These are phyloP conservation scores for Trichoderma asperelloides DNA, from an alignment of 495 filamentous ascomycete species.

Conservation along the genomic window DNA sequence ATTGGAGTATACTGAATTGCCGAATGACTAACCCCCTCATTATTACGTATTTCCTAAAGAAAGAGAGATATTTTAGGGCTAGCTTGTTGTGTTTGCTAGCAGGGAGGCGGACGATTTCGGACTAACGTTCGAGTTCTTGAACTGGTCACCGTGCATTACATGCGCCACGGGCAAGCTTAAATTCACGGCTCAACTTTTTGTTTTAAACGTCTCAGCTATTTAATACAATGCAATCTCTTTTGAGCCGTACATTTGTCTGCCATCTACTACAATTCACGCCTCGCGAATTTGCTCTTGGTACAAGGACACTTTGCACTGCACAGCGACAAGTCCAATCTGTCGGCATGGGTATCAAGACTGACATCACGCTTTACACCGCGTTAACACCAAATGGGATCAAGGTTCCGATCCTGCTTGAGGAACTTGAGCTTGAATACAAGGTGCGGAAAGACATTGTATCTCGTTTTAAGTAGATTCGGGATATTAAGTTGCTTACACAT, in stretches of 20 bases:
- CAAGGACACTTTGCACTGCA: neutral
- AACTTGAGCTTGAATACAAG: slow-evolving; percentile 64
- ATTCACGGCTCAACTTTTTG: neutral
- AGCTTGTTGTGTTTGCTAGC: no score
- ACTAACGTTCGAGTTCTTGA: neutral
- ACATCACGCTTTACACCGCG: slow-evolving; percentile 43
- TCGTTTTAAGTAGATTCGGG: neutral
- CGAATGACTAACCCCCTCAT: no score
- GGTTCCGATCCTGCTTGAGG: slow-evolving; percentile 82
- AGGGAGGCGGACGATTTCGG: neutral
- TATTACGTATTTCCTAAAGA: no score
- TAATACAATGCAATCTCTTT: neutral
- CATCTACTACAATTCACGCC: neutral
- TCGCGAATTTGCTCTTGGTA: neutral
- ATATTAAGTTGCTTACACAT: neutral
- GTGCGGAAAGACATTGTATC: slow-evolving; percentile 20
- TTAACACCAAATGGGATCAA: slow-evolving; percentile 71
- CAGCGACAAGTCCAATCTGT: neutral
- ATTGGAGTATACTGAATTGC: no score
- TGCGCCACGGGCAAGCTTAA: neutral
- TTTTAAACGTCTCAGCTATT: neutral
- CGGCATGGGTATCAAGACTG: slow-evolving; percentile 8
- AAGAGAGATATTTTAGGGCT: no score
- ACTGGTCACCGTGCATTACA: neutral
- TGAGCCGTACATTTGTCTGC: neutral